Percentiles rank a stretch among this genome's conserved stretches.
Evolutionary conservation across 306 rosid species (phyloP).

Genomic region (Castanea mollissima): DNA sequence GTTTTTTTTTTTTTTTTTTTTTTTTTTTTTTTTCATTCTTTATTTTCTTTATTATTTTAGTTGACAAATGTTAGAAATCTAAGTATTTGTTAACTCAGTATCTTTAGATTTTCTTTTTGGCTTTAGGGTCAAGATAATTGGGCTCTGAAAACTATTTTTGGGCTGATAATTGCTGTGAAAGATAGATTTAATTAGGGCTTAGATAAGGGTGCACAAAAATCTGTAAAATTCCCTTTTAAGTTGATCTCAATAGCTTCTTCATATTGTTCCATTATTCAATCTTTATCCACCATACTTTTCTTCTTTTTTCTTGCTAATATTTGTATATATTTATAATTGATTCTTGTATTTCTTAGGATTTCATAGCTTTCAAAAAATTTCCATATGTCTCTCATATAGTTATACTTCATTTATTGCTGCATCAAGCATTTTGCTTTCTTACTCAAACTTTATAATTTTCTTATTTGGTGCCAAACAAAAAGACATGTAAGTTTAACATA

Average conservation of each 20-base stretch:
- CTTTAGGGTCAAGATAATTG: not conserved
- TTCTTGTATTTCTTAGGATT: not conserved
- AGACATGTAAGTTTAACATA: not conserved
- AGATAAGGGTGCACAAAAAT: not conserved
- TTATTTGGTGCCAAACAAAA: not conserved
- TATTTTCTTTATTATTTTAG: not conserved
- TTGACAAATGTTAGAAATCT: not conserved
- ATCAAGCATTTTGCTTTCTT: not conserved
- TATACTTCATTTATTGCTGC: not conserved
- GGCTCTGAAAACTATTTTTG: not conserved
- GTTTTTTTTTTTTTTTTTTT: not conserved
- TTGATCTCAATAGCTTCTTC: not conserved
- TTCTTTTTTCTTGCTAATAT: not conserved
- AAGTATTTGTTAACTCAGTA: not conserved
- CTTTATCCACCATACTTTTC: not conserved
- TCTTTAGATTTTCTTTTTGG: not conserved
- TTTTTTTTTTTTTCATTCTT: not conserved
- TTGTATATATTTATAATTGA: not conserved
- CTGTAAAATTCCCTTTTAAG: not conserved
- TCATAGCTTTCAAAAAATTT: not conserved
- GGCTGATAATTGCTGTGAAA: not conserved
- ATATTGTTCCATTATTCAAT: slow-evolving; percentile 6
- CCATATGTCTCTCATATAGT: not conserved
- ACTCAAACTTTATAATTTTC: not conserved
- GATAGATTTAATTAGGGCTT: not conserved